Evolutionary conservation across 1,284 basidiomycete species (phyloP), one percentile per base, ranked within the genome.

Genomic region (Moesziomyces sp.): DNA sequence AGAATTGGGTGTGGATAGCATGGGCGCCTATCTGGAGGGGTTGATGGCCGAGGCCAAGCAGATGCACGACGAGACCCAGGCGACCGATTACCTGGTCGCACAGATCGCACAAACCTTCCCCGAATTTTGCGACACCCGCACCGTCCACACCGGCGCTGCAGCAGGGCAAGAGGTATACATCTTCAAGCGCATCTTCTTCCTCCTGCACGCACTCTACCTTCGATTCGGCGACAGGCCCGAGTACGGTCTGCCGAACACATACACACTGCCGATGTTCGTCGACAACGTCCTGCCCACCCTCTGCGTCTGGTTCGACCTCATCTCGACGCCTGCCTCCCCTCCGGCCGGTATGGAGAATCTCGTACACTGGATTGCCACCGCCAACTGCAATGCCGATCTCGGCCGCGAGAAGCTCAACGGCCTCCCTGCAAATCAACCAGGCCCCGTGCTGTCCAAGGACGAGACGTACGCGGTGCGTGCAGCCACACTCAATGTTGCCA

Each of bases 281-380:
- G 93, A 95, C 85, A 93, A 94, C 78, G 92, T 95, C 49, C 84
- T 94, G 5, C 93, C 93, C 1, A 93, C 93, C 8, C 86, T 94
- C 66, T 88, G 94, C 54, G 85, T 93, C 40, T 89, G 93, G 83
- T 86, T 92, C 24, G 90, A 91, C 50, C 88, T 94, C 40, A 85
- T 95, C 71, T 88, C 91, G 79, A 83, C 92, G 35, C 88, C 90
- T 8, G 77, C 77, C 16, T 4, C 46, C 11, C 1, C 42, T 4
- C 28, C 58, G 0, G 6, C 5, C 1, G 40, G 30, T 0, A 69
- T 78, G 55, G n/a, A 65, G 10, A 45, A 16, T 23, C 56, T 70
- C 47, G 16, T 50, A 43, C 10, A 60, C 1, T 73, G 70, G 70
- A 33, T 67, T 0, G 16, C 8, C 0, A 46, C 23, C 7, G 21